Evolutionary conservation across 768 basidiomycete genomes (phyloP).

Genomic region (Termitomyces heimii): DNA sequence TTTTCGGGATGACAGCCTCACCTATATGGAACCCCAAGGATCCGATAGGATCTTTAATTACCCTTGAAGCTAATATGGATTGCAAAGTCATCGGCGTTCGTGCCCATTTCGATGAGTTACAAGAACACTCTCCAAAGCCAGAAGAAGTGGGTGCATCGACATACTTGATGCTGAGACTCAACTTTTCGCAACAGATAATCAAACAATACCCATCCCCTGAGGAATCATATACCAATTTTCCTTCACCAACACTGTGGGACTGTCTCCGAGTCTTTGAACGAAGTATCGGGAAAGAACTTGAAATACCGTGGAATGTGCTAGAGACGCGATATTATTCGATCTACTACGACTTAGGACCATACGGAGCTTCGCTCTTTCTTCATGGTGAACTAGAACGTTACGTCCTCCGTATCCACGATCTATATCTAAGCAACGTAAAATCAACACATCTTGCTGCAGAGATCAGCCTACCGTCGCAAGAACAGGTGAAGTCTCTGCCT

Average conservation of each 20-base stretch:
- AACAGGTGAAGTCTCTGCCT: conserved; percentile 22
- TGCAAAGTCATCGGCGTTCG: conserved; percentile 72
- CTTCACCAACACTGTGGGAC: conserved; percentile 36
- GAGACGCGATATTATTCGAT: conserved; percentile 58
- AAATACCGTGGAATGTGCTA: conserved; percentile 56
- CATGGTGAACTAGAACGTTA: conserved; percentile 53
- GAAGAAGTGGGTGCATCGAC: conserved; percentile 43
- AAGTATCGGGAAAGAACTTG: conserved; percentile 45
- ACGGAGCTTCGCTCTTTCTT: conserved; percentile 68
- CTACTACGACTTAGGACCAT: conserved; percentile 60
- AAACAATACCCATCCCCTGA: conserved; percentile 47
- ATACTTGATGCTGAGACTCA: neutral
- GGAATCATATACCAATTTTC: conserved; percentile 44
- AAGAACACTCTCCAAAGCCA: conserved; percentile 55
- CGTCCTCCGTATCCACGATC: conserved; percentile 30
- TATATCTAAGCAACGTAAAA: conserved; percentile 13
- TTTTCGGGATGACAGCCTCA: conserved; percentile 94
- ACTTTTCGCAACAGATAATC: conserved; percentile 40
- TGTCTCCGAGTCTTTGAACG: conserved; percentile 29
- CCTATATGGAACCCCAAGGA: conserved; percentile 80
- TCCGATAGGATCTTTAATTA: conserved; percentile 52
- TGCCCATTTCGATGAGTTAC: conserved; percentile 61
- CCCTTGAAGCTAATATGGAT: conserved; percentile 66
- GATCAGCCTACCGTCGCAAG: conserved; percentile 8
- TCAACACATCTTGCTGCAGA: conserved; percentile 14